Evolutionary conservation across 1,139 yeast genomes (phyloP), one percentile per base, ranked within the genome.

Genomic region (Meyerozyma guilliermondii): DNA sequence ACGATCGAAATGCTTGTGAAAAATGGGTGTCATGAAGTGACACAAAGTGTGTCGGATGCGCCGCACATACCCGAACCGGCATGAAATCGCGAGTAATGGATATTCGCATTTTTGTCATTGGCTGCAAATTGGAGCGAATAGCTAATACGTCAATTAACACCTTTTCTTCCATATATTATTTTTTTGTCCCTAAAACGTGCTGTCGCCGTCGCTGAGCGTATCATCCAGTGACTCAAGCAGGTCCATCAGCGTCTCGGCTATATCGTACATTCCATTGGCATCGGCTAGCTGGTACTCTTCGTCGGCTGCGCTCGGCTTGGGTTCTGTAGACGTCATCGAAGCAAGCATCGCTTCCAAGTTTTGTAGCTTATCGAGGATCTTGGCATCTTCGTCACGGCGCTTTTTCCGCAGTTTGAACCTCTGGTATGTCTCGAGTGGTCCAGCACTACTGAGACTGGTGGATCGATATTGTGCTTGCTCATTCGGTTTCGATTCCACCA

Each of bases 221-320:
- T 33, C 36, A 17, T 33, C 36, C 36, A 33, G 36, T 13, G 36
- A 17, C 24, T 20, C 36, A 3, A 33, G 24, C 36, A 33, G 36
- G 24, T 33, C 36, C 36, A 33, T 33, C 36, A 33, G 36, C 24
- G 36, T 33, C 36, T 33, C 36, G 13, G 36, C 36, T 11, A 33
- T 33, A 23, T 33, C 36, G 24, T 33, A 33, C 36, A 33, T 33
- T 7, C 36, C 36, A 14, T 29, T 29, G 9, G 8, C 33, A 2
- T 29, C 33, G 14, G 33, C 18, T 9, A 33, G 13, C 24, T 9
- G 24, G 11, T 33, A 17, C 13, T 33, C 36, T 9, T 33, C 36
- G 24, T 18, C 24, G 8, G 23, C 13, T 9, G 24, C 36, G 5
- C 11, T 17, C 11, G 36, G 13, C 36, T 18, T 11, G 23, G 5